Evolutionary conservation across 331 rosid species (phyloP).

Genomic region (Malus hybrid): DNA sequence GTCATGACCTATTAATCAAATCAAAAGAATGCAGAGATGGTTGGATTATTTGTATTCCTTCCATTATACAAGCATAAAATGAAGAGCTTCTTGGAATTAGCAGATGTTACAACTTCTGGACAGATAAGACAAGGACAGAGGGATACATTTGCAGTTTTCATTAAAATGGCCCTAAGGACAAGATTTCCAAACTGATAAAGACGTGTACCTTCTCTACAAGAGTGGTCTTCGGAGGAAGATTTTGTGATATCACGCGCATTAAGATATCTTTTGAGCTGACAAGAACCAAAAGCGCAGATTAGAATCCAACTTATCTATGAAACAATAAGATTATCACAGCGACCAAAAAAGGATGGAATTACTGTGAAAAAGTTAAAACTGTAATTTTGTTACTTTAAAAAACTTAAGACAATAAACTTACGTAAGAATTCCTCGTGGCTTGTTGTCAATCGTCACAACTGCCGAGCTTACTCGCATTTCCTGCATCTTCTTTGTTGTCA

Average conservation of each 20-base stretch:
- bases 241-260: constrained; percentile 87
- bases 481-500: constrained; percentile 75
- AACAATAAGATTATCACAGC: background rate
- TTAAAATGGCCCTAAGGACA: background rate
- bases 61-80: background rate
- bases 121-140: background rate
- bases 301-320: background rate
- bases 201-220: constrained; percentile 74
- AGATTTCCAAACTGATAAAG: background rate
- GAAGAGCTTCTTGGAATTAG: constrained; percentile 4
- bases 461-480: constrained; percentile 69
- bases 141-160: background rate
- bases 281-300: constrained; percentile 6
- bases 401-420: constrained; percentile 25
- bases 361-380: background rate
- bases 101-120: constrained; percentile 13
- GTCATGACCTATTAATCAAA: constrained; percentile 74
- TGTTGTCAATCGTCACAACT: constrained; percentile 61
- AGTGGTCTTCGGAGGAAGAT: constrained; percentile 68
- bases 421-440: constrained; percentile 91
- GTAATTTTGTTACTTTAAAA: background rate
- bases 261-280: constrained; percentile 87
- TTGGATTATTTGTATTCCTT: background rate
- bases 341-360: background rate
- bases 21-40: constrained; percentile 7